These are phyloP conservation scores for Plantago elongata DNA, from an alignment of 257 asterid species.

Conservation along the genomic window DNA sequence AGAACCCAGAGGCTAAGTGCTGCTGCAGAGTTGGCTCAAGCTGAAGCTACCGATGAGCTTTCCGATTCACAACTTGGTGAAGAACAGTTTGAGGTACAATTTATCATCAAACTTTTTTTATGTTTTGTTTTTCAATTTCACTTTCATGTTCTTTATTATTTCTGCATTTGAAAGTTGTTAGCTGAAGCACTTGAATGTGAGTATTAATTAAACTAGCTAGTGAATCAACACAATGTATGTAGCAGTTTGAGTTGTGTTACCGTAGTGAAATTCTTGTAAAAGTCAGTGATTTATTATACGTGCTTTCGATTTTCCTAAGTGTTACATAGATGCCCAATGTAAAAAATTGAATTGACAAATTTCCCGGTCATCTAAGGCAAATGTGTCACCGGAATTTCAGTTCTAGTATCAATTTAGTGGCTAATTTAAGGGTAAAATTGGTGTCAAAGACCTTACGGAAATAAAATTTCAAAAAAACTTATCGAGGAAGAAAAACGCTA, in stretches of 20 bases:
- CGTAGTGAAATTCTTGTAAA: too few relatives aligned
- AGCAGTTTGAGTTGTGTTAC: neutral
- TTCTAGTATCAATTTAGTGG: too few relatives aligned
- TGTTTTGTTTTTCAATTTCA: neutral
- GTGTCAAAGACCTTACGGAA: too few relatives aligned
- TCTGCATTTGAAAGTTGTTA: neutral
- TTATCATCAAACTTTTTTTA: neutral
- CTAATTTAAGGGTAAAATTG: too few relatives aligned
- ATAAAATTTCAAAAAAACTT: too few relatives aligned
- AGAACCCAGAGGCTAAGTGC: slow-evolving; percentile 29
- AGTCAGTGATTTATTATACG: neutral
- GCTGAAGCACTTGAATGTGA: neutral
- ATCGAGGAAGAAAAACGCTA: too few relatives aligned
- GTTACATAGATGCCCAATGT: too few relatives aligned
- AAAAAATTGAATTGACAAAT: too few relatives aligned
- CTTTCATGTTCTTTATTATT: neutral
- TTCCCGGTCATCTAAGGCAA: too few relatives aligned
- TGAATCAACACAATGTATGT: neutral
- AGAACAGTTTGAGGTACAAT: slow-evolving; percentile 31
- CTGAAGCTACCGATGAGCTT: slow-evolving; percentile 23
- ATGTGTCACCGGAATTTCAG: too few relatives aligned
- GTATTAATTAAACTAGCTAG: neutral
- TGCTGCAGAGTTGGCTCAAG: slow-evolving; percentile 37
- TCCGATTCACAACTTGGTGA: slow-evolving; percentile 21
- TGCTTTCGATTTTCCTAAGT: neutral